These are phyloP conservation scores for Cercospora sp. DNA, from an alignment of 2,329 filamentous ascomycete species.

Conservation along the genomic window DNA sequence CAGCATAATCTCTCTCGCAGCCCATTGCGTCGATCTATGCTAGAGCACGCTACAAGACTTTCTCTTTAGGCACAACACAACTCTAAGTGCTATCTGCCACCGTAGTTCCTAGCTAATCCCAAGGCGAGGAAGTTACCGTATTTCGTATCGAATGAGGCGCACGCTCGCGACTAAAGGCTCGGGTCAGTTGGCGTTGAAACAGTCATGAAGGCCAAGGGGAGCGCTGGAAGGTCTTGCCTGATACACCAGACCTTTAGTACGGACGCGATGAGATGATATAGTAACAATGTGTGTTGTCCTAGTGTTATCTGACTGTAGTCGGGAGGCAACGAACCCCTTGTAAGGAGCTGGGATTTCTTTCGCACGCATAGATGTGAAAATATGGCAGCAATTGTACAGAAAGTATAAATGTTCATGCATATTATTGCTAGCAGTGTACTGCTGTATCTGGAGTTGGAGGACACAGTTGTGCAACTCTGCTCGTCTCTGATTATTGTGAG, in stretches of 20 bases:
- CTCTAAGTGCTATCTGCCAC: too few species aligned
- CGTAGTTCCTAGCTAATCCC: background rate
- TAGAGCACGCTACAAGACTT: background rate
- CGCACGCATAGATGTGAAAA: too few species aligned
- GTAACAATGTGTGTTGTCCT: too few species aligned
- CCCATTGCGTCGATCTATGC: background rate
- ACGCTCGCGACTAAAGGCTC: background rate
- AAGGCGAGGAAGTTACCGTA: background rate
- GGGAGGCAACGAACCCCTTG: too few species aligned
- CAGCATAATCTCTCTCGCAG: background rate
- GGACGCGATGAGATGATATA: background rate
- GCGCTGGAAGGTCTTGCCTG: background rate
- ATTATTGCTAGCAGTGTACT: too few species aligned
- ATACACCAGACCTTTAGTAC: background rate
- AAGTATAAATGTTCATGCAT: too few species aligned
- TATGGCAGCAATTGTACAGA: too few species aligned
- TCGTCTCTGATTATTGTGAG: background rate
- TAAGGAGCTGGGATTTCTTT: too few species aligned
- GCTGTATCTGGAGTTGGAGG: too few species aligned
- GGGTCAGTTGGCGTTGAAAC: background rate
- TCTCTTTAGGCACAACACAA: background rate
- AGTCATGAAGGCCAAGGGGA: background rate
- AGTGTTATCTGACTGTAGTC: too few species aligned
- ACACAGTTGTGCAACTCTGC: background rate
- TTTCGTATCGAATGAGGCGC: background rate